Percentiles rank a stretch among this genome's conserved stretches.
Evolutionary conservation across 1,284 basidiomycete genomes (phyloP).

Genomic region (Lentinula novae-zelandiae): DNA sequence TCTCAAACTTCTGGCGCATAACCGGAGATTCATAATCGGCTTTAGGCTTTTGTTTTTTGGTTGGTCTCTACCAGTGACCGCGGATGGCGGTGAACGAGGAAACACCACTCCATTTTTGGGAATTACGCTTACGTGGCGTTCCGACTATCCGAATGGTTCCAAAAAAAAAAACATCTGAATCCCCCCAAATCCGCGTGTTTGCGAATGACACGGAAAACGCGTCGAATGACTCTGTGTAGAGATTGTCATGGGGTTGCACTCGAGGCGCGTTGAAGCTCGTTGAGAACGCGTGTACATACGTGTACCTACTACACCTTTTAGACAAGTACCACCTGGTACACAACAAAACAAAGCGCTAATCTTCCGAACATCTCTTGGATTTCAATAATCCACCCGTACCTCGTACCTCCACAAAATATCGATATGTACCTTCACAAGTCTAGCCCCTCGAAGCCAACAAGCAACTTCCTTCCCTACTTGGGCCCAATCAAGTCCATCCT

Average conservation of each 20-base stretch:
- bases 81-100: not conserved
- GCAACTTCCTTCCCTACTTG: too few species aligned
- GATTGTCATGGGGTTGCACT: not conserved
- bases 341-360: too few species aligned
- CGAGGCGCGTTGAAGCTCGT: not conserved
- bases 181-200: not conserved
- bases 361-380: too few species aligned
- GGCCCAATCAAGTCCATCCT: too few species aligned
- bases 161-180: not conserved
- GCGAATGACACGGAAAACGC: slow-evolving; percentile 2
- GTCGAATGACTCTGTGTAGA: not conserved
- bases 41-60: not conserved
- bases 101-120: not conserved
- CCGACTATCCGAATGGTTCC: not conserved
- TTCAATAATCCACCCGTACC: too few species aligned
- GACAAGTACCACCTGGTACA: too few species aligned
- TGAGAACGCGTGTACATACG: too few species aligned
- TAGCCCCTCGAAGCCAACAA: too few species aligned
- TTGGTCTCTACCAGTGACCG: not conserved
- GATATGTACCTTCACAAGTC: too few species aligned
- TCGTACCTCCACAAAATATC: too few species aligned
- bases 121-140: not conserved
- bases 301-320: too few species aligned
- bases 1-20: too few species aligned
- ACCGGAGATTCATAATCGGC: not conserved